phyloP scores from a whole-genome alignment of 441 rosid species.

The Daphne laureola region DNA sequence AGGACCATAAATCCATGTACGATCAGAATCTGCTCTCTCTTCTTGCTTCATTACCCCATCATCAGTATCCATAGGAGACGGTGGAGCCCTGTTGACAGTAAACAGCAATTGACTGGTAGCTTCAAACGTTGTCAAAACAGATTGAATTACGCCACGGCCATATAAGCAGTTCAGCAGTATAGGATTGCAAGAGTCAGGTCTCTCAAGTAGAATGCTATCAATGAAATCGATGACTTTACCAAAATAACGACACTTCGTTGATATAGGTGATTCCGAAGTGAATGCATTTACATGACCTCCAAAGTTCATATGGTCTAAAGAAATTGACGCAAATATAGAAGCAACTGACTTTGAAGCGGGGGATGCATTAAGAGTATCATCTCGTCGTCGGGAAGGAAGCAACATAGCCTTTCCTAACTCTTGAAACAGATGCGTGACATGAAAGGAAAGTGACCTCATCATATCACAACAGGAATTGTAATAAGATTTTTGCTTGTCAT shows the following conservation, averaged over 20 bases:
- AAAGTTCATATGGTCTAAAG: constrained; percentile 77
- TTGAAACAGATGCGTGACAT: constrained; percentile 86
- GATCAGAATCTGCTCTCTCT: constrained; percentile 60
- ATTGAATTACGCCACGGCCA: constrained; percentile 77
- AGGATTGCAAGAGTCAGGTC: constrained; percentile 91
- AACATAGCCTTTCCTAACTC: constrained; percentile 97
- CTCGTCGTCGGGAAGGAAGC: constrained; percentile 95
- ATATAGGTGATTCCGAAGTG: constrained; percentile 50
- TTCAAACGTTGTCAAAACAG: constrained; percentile 88
- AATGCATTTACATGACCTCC: constrained; percentile 55
- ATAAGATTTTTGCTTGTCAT: constrained; percentile 71
- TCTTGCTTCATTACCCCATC: constrained; percentile 62
- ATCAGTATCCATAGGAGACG: constrained; percentile 97
- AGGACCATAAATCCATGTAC: constrained; percentile 91
- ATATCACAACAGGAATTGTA: constrained; percentile 90
- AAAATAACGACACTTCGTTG: constrained; percentile 91
- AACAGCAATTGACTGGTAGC: constrained; percentile 89
- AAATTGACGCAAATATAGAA: constrained; percentile 69
- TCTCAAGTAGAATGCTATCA: constrained; percentile 79
- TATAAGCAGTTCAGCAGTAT: constrained; percentile 76
- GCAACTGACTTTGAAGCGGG: constrained; percentile 91
- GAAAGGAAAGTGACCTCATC: constrained; percentile 86
- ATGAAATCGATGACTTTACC: constrained; percentile 94
- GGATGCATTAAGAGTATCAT: constrained; percentile 78
- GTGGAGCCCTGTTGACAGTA: constrained; percentile 56